phyloP scores from a whole-genome alignment of 78 protist species.

The Tieghemostelium lacteum region DNA sequence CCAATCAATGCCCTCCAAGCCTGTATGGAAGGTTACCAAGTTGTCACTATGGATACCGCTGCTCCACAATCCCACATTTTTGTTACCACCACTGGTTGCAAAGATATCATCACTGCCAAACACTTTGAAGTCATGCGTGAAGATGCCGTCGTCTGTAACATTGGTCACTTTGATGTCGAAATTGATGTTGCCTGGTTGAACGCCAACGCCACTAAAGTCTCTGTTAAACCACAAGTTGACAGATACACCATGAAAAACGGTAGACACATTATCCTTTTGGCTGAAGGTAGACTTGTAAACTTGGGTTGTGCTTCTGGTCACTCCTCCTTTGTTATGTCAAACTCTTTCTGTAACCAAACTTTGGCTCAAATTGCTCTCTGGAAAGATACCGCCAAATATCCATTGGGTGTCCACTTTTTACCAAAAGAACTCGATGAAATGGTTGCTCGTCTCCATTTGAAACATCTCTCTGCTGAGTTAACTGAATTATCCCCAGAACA shows the following conservation, averaged over 20 bases:
- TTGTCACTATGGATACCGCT: conserved; percentile 94
- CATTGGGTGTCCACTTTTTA: conserved; percentile 93
- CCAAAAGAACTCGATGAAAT: conserved; percentile 99
- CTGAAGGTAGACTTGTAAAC: conserved; percentile 99
- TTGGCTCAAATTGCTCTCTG: conserved; percentile 99
- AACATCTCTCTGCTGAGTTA: conserved; percentile 94
- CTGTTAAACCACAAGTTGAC: conserved; percentile 99
- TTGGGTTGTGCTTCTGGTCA: conserved; percentile 99
- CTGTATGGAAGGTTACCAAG: conserved; percentile 98
- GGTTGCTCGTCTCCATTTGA: conserved; percentile 98
- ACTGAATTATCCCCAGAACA: conserved; percentile 92
- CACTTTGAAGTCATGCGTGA: conserved; percentile 97
- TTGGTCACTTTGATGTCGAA: conserved; percentile 99
- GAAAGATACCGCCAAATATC: conserved; percentile 86
- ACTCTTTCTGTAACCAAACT: conserved; percentile 99
- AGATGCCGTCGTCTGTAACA: conserved; percentile 99
- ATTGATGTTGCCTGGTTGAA: conserved; percentile 96
- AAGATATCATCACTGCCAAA: conserved; percentile 92
- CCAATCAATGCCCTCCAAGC: conserved; percentile 99
- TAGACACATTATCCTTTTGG: conserved; percentile 96
- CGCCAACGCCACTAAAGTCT: conserved; percentile 85
- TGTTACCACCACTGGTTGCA: conserved; percentile 99
- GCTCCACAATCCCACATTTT: conserved; percentile 91
- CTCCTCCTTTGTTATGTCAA: conserved; percentile 99
- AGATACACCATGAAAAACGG: conserved; percentile 93